Base-by-base conservation (phyloP, 352 stramenopile species). In the Phytophthora europaea region DNA sequence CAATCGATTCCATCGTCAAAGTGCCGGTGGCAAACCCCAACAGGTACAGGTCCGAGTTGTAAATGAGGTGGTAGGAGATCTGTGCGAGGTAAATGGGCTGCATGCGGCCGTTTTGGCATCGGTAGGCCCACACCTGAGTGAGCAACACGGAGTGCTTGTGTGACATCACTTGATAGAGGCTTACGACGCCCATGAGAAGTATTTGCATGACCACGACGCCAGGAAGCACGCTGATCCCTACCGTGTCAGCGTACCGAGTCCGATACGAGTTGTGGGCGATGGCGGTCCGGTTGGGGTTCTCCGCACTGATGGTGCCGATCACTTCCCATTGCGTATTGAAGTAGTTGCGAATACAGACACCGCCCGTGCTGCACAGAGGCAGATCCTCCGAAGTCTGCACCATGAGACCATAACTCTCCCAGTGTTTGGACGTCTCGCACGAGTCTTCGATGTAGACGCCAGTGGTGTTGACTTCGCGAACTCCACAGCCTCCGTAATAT, bases 91-190 rank as follows among this genome's bases (percentile, higher is more conserved):
- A 75, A 45, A 72, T 40, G 22, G 72, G 38, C 36, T 79, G 61
- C 61, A 72, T 70, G 1, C 62, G 72, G 2, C 72, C 72, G 20
- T 67, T 79, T 16, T 76, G 63, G 53, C 70, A 76, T 4, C 59
- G 52, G 15, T 73, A 76, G 18, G 59, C 70, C 70, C 72, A 79
- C 22, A 79, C 75, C n/a, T 79, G 72, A 8, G 67, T 79, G 5
- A 79, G 52, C 10, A 79, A 43, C 16, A 76, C 73, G 2, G 73
- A 76, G 15, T 59, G 59, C 20, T 67, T 73, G 58, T 74, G 68
- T 8, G 63, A 65, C 73, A 80, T 80, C 34, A 68, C 61, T 45
- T 80, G 68, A 31, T 76, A 76, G 1, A 80, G 52, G 51, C 58
- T 73, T 7, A 76, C 12, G 3, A 70, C 31, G 1, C 73, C 63